phyloP scores from a whole-genome alignment of 768 basidiomycete species.

The Termitomyces sp. region DNA sequence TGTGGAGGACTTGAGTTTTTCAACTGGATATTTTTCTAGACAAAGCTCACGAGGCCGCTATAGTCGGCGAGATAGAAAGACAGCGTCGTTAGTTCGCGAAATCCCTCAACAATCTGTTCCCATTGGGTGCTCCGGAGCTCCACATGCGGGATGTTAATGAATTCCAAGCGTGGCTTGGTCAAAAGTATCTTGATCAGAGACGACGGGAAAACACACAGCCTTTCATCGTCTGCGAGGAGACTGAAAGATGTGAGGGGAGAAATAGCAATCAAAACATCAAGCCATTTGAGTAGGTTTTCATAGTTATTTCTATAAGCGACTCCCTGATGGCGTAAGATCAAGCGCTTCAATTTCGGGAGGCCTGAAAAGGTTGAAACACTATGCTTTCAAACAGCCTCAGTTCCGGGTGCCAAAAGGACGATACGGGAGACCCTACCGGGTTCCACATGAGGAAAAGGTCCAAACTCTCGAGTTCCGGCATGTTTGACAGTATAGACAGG shows the following conservation, averaged over 20 bases:
- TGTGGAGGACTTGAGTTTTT: neutral
- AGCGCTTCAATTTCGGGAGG: slow-evolving; percentile 2
- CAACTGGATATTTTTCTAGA: neutral
- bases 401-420: neutral
- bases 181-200: slow-evolving; percentile 1
- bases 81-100: neutral
- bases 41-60: neutral
- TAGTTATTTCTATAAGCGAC: neutral
- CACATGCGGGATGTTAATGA: slow-evolving; percentile 3
- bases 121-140: neutral
- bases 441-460: slow-evolving; percentile 1
- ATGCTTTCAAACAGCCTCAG: neutral
- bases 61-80: neutral
- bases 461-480: neutral
- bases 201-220: neutral
- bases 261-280: neutral
- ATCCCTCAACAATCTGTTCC: neutral
- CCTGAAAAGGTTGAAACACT: neutral
- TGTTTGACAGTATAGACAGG: neutral
- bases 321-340: slow-evolving; percentile 5
- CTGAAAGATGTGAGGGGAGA: slow-evolving; percentile 6
- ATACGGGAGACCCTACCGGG: neutral
- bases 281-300: neutral
- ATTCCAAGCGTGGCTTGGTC: neutral
- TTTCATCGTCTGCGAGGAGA: slow-evolving; percentile 3